Percentiles rank a stretch among this genome's conserved stretches.
Evolutionary conservation across 176 grass and related monocot genomes (phyloP).

Genomic region (Phragmites australis): DNA sequence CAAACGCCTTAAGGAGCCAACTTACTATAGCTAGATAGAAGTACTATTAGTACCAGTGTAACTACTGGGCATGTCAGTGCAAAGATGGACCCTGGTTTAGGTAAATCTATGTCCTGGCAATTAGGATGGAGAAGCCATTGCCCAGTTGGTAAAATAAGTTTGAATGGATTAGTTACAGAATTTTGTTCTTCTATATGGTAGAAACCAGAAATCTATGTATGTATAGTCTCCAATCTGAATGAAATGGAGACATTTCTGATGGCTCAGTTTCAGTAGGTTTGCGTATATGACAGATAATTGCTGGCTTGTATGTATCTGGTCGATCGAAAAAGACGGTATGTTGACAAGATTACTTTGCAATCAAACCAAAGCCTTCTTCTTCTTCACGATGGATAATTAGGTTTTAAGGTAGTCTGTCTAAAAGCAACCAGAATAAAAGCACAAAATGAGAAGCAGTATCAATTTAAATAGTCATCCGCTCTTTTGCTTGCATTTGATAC

Average conservation of each 20-base stretch:
- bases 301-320: background rate
- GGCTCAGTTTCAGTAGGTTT: background rate
- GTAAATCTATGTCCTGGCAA: background rate
- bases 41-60: slow-evolving; percentile 29
- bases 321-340: background rate
- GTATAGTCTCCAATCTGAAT: slow-evolving; percentile 17
- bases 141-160: slow-evolving; percentile 19
- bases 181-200: background rate
- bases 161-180: slow-evolving; percentile 18
- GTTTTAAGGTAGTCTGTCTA: background rate
- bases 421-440: background rate
- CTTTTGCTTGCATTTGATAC: too few relatives aligned
- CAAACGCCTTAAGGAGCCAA: slow-evolving; percentile 8
- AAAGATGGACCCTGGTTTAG: slow-evolving; percentile 41
- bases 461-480: too few relatives aligned
- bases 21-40: slow-evolving; percentile 35
- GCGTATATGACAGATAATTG: background rate
- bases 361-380: background rate
- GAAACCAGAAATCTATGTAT: background rate
- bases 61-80: slow-evolving; percentile 50
- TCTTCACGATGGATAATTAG: background rate
- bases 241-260: slow-evolving; percentile 26
- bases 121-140: slow-evolving; percentile 29
- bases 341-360: background rate
- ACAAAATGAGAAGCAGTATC: too few relatives aligned